A percentile compares a stretch with the other conserved stretches of the same genome.
Conservation (phyloP, 31 red algal species). For the Asparagopsis taxiformis region DNA sequence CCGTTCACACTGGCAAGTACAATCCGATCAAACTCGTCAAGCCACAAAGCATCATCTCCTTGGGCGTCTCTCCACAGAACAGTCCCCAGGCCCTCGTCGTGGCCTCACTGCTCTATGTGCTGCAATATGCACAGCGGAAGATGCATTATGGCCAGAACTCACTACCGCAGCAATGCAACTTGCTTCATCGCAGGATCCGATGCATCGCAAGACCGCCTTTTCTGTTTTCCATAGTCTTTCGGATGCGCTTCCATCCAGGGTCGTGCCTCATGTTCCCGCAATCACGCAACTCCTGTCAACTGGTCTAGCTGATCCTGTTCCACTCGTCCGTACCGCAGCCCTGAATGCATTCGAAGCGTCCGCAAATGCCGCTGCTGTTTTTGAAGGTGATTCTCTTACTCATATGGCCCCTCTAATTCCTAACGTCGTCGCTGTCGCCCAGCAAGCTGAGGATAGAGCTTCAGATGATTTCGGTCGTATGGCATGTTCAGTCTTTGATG, state of each 20-base stretch:
- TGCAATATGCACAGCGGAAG: slow-evolving; percentile 1
- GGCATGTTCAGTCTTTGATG: slow-evolving; percentile 23
- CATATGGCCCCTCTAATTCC: slow-evolving; percentile 3
- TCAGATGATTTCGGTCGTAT: slow-evolving; percentile 24
- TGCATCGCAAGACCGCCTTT: slow-evolving; percentile 1
- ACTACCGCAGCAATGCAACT: background rate
- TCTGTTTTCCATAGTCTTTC: background rate
- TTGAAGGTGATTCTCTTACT: background rate
- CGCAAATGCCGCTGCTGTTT: background rate
- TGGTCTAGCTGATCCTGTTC: slow-evolving; percentile 9
- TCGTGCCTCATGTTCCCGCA: slow-evolving; percentile 3
- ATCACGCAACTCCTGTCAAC: background rate
- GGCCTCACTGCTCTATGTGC: background rate
- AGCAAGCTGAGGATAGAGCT: background rate
- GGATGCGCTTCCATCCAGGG: background rate
- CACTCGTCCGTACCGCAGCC: slow-evolving; percentile 9
- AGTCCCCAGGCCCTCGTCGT: background rate
- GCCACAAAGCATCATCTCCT: background rate
- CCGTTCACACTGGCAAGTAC: slow-evolving; percentile 7
- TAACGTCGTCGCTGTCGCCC: slow-evolving; percentile 1
- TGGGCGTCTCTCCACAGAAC: slow-evolving; percentile 9
- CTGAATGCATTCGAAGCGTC: slow-evolving; percentile 9
- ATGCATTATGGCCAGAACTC: slow-evolving; percentile 19
- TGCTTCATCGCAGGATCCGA: background rate
- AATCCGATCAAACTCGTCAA: background rate